Evolutionary conservation across 495 filamentous ascomycete species (phyloP).

Genomic region (Penicillium turbatum): DNA sequence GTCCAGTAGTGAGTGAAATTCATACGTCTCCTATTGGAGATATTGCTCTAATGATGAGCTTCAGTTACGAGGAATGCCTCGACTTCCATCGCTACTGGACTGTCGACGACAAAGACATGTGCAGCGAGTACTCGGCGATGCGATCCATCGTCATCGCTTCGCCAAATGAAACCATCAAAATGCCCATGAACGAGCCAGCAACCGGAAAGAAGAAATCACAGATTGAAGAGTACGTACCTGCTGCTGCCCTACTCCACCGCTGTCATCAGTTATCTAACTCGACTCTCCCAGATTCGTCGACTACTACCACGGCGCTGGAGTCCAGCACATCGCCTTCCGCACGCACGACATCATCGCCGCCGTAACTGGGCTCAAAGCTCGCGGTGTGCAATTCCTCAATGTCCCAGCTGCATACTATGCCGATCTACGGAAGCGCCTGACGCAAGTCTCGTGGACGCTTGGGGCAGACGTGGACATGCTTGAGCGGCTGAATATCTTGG

Average conservation of each 20-base stretch:
- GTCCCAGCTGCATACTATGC: constrained; percentile 71
- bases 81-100: constrained; percentile 86
- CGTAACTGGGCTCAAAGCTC: constrained; percentile 57
- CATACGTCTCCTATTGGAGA: neutral
- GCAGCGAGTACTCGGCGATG: constrained; percentile 76
- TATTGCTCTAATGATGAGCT: neutral
- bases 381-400: constrained; percentile 74
- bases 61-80: constrained; percentile 67
- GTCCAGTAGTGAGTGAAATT: constrained; percentile 57
- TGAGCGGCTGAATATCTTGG: constrained; percentile 66
- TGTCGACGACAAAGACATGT: constrained; percentile 74
- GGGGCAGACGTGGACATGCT: constrained; percentile 64
- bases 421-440: constrained; percentile 57
- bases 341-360: constrained; percentile 64
- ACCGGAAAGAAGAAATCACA: constrained; percentile 69
- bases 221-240: constrained; percentile 65
- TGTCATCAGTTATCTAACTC: neutral
- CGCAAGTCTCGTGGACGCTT: constrained; percentile 40
- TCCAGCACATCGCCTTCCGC: constrained; percentile 80
- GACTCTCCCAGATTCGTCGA: constrained; percentile 47
- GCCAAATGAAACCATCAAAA: constrained; percentile 69
- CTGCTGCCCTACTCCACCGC: neutral
- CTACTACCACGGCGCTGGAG: constrained; percentile 71
- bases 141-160: constrained; percentile 73
- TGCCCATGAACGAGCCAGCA: constrained; percentile 89